Base-by-base conservation (phyloP, 1,284 basidiomycete species). In the Rugosomyces carneus region DNA sequence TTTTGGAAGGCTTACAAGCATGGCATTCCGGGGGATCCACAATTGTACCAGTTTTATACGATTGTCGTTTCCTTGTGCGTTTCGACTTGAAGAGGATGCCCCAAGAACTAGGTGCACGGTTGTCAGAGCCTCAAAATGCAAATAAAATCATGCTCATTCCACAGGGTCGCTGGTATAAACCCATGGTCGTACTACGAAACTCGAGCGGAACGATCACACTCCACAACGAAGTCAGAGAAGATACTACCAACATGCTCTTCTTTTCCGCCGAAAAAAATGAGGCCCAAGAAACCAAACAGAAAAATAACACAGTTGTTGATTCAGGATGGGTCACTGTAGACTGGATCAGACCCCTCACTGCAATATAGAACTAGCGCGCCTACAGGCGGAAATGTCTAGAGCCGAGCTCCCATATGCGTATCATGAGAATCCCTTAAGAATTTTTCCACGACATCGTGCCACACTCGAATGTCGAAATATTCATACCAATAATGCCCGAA, bases 1-100 rank as follows among this genome's bases (percentile, higher is more conserved):
- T 80, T 5, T 42, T 45, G 8, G 38, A 57, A 5, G 52, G 46
- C n/a, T 45, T 51, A 21, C 26, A 44, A 9, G 41, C 34, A 5
- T 58, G 59, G 56, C 40, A 45, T 13, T 48, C 45, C 20, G 52
- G 57, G 18, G 54, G 34, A 24, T 51, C 47, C 19, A 34, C 56
- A 2, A 42, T 51, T 2, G 24, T 71, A n/a, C 61, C 71, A n/a
- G 42, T 77, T 15, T 61, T 84, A 15, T 83, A 73, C 53, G 82
- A 85, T 57, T 68, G 68, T 52, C 76, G 84, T 6, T 85, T 80
- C 57, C 54, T 75, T 2, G 41, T 85, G 34, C 57, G 54, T 13
- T 66, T 86, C 50, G 46, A 72, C 48, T 55, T 75, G n/a, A 52
- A 52, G 24, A 61, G 55, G 36, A 67, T 78, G 20, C 76, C 78